These are phyloP conservation scores for Epipyxis sp. DNA, from an alignment of 108 stramenopile genomes.

Conservation along the genomic window DNA sequence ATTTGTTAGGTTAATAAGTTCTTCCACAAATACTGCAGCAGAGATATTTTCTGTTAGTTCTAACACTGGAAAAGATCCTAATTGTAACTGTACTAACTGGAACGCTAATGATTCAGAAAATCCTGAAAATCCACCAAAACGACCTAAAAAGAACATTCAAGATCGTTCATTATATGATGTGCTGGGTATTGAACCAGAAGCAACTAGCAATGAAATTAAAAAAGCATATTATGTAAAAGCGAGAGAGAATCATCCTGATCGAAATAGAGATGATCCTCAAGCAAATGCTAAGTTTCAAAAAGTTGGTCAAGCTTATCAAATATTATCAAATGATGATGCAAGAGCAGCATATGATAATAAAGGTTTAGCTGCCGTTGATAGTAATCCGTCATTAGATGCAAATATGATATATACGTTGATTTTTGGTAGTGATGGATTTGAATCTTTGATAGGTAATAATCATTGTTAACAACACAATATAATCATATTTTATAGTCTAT, in stretches of 20 bases:
- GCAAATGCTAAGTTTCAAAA: constrained; percentile 76
- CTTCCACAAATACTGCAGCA: no score
- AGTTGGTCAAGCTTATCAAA: constrained; percentile 82
- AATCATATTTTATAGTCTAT: no score
- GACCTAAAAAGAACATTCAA: constrained; percentile 47
- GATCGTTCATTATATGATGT: constrained; percentile 77
- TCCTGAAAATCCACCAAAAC: no score
- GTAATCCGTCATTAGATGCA: constrained; percentile 36
- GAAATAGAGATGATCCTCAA: constrained; percentile 31
- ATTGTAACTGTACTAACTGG: no score
- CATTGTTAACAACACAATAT: constrained; percentile 36
- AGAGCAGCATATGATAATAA: constrained; percentile 71
- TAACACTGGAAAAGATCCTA: no score
- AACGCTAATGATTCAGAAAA: no score
- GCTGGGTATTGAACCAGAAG: constrained; percentile 71
- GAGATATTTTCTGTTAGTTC: no score
- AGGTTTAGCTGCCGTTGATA: no score
- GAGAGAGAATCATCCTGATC: constrained; percentile 76
- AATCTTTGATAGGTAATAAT: constrained; percentile 37
- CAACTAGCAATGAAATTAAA: constrained; percentile 73
- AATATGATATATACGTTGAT: constrained; percentile 42
- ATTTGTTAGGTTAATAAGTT: no score
- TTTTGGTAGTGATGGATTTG: constrained; percentile 46
- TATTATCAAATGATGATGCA: constrained; percentile 69
- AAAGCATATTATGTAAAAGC: constrained; percentile 85